Evolutionary conservation across 108 stramenopile genomes (phyloP).

Genomic region (Discostella stelligeroides): DNA sequence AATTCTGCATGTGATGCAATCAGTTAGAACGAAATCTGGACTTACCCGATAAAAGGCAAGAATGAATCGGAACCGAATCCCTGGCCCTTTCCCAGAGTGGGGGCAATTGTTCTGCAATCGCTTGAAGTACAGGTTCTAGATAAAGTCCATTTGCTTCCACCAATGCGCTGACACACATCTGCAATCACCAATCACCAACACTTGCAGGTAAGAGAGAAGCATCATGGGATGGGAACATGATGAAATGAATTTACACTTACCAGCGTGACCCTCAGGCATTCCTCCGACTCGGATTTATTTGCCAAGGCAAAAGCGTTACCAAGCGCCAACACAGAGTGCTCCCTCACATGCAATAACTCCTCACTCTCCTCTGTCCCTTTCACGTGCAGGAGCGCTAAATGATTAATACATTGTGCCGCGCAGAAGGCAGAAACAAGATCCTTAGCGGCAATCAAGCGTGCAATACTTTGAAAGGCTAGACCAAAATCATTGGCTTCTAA

Average conservation of each 20-base stretch:
- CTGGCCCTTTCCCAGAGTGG: constrained; percentile 42
- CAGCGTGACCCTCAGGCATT: constrained; percentile 28
- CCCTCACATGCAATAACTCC: constrained; percentile 20
- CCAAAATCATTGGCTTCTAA: constrained; percentile 35
- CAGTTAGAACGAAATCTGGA: background rate
- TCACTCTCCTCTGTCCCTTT: constrained; percentile 24
- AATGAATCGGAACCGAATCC: constrained; percentile 40
- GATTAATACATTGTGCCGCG: constrained; percentile 33
- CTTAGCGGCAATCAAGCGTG: constrained; percentile 24
- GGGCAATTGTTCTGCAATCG: constrained; percentile 43
- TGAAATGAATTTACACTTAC: constrained; percentile 21
- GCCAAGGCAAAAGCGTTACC: constrained; percentile 44
- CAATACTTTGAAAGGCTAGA: constrained; percentile 19
- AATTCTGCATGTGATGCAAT: no score
- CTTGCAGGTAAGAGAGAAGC: background rate
- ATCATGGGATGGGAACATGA: background rate
- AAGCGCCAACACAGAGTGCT: constrained; percentile 28
- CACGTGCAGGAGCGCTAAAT: constrained; percentile 31
- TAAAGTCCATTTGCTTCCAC: constrained; percentile 36
- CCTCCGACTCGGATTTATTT: constrained; percentile 37
- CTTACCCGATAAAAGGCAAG: constrained; percentile 38
- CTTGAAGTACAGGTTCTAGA: constrained; percentile 31
- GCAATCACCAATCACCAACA: no score
- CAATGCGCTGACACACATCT: constrained; percentile 35
- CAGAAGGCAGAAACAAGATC: constrained; percentile 37